Evolutionary conservation across 1,284 basidiomycete species (phyloP).

Genomic region (Cystobasidiaceae sp.): DNA sequence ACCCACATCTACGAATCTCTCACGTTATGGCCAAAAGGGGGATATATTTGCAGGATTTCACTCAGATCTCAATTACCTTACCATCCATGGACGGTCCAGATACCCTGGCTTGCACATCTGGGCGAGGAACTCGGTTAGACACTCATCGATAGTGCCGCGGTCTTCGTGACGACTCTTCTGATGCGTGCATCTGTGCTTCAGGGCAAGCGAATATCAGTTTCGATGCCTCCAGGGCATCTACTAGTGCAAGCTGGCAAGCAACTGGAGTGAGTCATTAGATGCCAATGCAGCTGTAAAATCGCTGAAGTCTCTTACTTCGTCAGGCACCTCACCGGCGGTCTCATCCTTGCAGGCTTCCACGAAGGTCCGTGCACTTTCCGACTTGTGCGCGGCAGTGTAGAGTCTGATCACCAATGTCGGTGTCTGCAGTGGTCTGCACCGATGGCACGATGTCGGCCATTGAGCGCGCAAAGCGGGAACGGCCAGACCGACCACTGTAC

Average conservation of each 20-base stretch:
- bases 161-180: no score
- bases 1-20: slow-evolving; percentile 80
- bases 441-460: slow-evolving; percentile 66
- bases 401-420: slow-evolving; percentile 69
- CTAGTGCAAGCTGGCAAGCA: slow-evolving; percentile 83
- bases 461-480: slow-evolving; percentile 55
- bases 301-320: neutral
- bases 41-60: slow-evolving; percentile 80
- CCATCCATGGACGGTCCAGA: slow-evolving; percentile 82
- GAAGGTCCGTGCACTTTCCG: neutral
- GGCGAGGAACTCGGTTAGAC: slow-evolving; percentile 66
- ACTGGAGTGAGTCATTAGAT: slow-evolving; percentile 54
- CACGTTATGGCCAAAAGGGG: slow-evolving; percentile 64
- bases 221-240: slow-evolving; percentile 60
- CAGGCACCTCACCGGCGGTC: slow-evolving; percentile 68
- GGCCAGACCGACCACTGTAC: slow-evolving; percentile 72
- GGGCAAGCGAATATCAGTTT: slow-evolving; percentile 76
- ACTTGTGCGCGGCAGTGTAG: neutral
- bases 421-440: slow-evolving; percentile 65
- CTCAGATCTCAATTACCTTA: slow-evolving; percentile 73
- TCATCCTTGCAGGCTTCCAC: slow-evolving; percentile 59
- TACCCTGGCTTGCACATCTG: slow-evolving; percentile 74
- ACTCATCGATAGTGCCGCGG: neutral
- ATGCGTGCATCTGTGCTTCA: neutral
- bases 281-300: neutral